Conservation (phyloP, 192 early-diverging fungal species). For the Pilobolus umbonatus region DNA sequence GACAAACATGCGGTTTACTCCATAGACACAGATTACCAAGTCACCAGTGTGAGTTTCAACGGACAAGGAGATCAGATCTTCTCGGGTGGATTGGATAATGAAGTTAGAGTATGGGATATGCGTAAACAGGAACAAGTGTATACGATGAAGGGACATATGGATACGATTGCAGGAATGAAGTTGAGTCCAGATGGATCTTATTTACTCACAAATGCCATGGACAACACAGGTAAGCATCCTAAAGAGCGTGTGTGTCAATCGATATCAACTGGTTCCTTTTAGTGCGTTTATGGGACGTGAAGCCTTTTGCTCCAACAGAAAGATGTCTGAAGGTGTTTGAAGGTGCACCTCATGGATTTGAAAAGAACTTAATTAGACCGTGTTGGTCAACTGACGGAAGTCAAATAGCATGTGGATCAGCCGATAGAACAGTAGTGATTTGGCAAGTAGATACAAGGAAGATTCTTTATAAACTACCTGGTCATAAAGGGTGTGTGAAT, state of each 20-base stretch:
- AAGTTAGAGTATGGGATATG: slow-evolving; percentile 87
- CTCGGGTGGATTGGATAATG: slow-evolving; percentile 86
- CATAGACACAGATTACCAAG: slow-evolving; percentile 56
- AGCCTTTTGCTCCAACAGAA: slow-evolving; percentile 72
- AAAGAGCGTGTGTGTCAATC: too few species aligned
- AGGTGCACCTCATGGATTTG: slow-evolving; percentile 93
- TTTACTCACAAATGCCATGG: slow-evolving; percentile 85
- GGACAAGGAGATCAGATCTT: slow-evolving; percentile 76
- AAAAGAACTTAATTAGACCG: slow-evolving; percentile 88
- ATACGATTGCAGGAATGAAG: slow-evolving; percentile 83
- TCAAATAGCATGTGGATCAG: slow-evolving; percentile 80
- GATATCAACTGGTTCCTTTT: too few species aligned
- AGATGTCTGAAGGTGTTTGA: slow-evolving; percentile 78
- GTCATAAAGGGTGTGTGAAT: slow-evolving; percentile 91
- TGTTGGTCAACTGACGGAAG: slow-evolving; percentile 84
- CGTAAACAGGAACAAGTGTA: slow-evolving; percentile 65
- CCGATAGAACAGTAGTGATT: slow-evolving; percentile 84
- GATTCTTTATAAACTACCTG: slow-evolving; percentile 92
- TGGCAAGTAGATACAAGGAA: slow-evolving; percentile 78
- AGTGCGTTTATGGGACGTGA: slow-evolving; percentile 92
- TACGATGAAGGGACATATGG: slow-evolving; percentile 75
- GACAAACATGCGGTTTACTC: slow-evolving; percentile 55
- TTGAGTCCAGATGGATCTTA: slow-evolving; percentile 81
- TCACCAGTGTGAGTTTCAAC: slow-evolving; percentile 76
- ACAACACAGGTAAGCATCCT: slow-evolving; percentile 72